Conservation (phyloP, 2,329 filamentous ascomycete species). For the Aspergillus sp. region DNA sequence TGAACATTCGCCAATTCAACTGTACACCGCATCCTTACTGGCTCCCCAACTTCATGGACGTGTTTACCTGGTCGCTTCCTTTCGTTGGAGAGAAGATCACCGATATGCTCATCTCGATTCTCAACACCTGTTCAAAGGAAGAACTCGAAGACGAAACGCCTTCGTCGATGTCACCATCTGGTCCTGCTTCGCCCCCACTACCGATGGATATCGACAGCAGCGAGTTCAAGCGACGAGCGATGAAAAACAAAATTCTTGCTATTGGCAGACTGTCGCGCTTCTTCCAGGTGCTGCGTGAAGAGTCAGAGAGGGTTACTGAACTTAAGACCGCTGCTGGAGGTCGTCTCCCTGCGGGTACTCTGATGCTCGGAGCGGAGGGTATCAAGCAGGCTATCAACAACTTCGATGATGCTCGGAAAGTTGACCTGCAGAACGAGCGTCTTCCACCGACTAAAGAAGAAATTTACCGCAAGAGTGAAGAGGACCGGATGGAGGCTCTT, state of each 20-base stretch:
- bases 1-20: constrained; percentile 99
- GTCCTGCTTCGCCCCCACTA: constrained; percentile 66
- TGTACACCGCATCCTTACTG: constrained; percentile 99
- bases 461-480: constrained; percentile 72
- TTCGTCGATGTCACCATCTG: constrained; percentile 59
- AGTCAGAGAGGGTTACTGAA: constrained; percentile 93
- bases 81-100: constrained; percentile 99
- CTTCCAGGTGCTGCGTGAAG: constrained; percentile 95
- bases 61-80: constrained; percentile 98
- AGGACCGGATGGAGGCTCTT: constrained; percentile 72
- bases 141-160: constrained; percentile 86
- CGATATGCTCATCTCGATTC: constrained; percentile 96
- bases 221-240: constrained; percentile 89
- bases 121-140: constrained; percentile 98
- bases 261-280: constrained; percentile 94
- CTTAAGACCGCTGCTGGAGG: constrained; percentile 94
- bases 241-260: constrained; percentile 99
- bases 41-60: constrained; percentile 99
- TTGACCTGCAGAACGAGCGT: constrained; percentile 92
- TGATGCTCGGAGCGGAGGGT: constrained; percentile 96
- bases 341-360: constrained; percentile 82
- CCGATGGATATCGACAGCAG: constrained; percentile 70
- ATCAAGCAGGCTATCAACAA: constrained; percentile 97
- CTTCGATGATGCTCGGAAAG: constrained; percentile 94
- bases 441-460: constrained; percentile 89